Evolutionary conservation across 1,284 basidiomycete species (phyloP).

Genomic region (Rhodotorula sp.): DNA sequence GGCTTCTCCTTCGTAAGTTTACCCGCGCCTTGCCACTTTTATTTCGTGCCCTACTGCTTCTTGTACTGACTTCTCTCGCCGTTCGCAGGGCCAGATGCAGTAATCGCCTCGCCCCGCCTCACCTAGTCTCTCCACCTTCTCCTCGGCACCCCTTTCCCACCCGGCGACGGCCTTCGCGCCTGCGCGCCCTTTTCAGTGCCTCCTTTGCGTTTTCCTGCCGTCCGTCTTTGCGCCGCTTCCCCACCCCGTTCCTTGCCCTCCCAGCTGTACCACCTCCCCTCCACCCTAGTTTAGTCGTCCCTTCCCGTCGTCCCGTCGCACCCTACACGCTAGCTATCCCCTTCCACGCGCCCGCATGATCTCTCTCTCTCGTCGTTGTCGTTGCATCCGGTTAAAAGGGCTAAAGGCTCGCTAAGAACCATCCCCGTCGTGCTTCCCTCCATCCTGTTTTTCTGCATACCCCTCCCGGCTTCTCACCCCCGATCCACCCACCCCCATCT

Average conservation of each 20-base stretch:
- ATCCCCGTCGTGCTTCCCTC: neutral
- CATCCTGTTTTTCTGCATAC: neutral
- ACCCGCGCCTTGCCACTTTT: neutral
- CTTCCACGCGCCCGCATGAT: neutral
- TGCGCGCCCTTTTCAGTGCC: neutral
- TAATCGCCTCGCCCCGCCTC: neutral
- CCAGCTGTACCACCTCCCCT: neutral
- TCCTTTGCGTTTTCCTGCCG: neutral
- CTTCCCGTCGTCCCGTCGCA: neutral
- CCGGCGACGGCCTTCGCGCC: neutral
- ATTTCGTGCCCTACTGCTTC: neutral
- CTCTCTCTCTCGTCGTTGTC: neutral
- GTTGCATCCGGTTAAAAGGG: neutral
- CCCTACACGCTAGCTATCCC: neutral
- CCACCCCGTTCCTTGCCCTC: neutral
- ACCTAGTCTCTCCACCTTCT: neutral
- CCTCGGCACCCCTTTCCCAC: neutral
- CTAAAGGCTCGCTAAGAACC: neutral
- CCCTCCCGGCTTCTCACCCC: neutral
- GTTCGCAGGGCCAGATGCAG: neutral
- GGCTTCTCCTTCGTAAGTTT: conserved; percentile 79
- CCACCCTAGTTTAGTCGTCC: neutral
- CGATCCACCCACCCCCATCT: neutral
- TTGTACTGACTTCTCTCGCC: neutral
- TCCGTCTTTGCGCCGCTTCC: neutral